Conservation (phyloP, 176 grass and related monocot genomes). For the Triticum dicoccoides region DNA sequence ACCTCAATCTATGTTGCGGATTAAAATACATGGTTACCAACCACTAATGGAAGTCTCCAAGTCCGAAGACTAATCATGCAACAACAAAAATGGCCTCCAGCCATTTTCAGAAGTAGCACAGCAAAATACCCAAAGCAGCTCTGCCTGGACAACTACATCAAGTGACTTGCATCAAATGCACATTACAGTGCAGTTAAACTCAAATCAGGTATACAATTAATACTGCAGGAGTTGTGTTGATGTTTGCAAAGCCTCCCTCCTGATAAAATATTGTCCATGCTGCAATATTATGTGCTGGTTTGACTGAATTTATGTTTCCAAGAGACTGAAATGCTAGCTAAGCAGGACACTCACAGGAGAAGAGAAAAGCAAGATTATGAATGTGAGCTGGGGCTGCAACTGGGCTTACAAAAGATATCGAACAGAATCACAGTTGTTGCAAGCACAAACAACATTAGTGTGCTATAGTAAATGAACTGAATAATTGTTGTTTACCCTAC, state of each 20-base stretch:
- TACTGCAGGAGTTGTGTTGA: slow-evolving; percentile 2
- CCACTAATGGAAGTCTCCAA: not conserved
- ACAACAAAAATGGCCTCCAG: slow-evolving; percentile 6
- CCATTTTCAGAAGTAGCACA: not conserved
- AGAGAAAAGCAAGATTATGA: slow-evolving; percentile 8
- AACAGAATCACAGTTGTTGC: slow-evolving; percentile 5
- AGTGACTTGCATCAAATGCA: not conserved
- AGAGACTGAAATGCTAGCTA: not conserved
- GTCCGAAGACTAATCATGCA: not conserved
- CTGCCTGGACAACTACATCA: slow-evolving; percentile 7
- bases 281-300: slow-evolving; percentile 18
- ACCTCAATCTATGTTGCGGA: not conserved
- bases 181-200: not conserved
- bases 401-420: not conserved
- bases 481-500: not conserved
- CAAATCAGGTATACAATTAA: slow-evolving; percentile 1
- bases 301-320: slow-evolving; percentile 18
- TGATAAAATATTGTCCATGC: slow-evolving; percentile 8
- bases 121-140: not conserved
- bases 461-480: not conserved
- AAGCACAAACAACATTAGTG: slow-evolving; percentile 22
- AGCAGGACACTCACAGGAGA: not conserved
- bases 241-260: slow-evolving; percentile 9
- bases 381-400: not conserved
- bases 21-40: slow-evolving; percentile 8